A percentile compares a stretch with the other conserved stretches of the same genome.
These are phyloP conservation scores for Afroboletus lepidellus DNA, from an alignment of 1,284 basidiomycete genomes.

Conservation along the genomic window DNA sequence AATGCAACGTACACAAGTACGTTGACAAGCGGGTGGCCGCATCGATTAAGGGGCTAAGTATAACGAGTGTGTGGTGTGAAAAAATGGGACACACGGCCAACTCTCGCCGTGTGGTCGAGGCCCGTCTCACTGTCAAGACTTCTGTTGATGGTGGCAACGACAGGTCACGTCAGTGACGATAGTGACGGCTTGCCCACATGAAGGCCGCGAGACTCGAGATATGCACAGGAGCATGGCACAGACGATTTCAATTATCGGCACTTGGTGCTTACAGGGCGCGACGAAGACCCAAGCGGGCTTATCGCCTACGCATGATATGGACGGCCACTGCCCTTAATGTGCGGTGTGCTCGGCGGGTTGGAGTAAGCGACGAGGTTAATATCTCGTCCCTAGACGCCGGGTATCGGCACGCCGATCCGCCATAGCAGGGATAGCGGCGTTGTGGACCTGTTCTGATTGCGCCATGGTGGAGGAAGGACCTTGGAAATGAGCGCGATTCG, in stretches of 20 bases:
- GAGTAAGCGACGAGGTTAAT: background rate
- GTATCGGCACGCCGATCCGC: background rate
- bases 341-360: background rate
- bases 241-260: background rate
- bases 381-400: slow-evolving; percentile 8
- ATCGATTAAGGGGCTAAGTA: background rate
- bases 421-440: background rate
- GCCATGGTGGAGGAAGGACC: background rate
- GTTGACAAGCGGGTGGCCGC: background rate
- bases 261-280: background rate
- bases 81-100: slow-evolving; percentile 2
- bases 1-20: background rate
- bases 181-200: too few relatives aligned
- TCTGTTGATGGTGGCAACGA: background rate
- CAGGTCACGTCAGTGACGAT: background rate
- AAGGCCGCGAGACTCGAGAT: background rate
- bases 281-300: background rate
- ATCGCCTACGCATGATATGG: background rate
- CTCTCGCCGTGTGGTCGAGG: background rate
- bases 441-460: background rate
- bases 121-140: background rate
- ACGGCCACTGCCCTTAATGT: slow-evolving; percentile 3
- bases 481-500: background rate
- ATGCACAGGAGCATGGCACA: background rate
- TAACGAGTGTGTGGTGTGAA: background rate